Conservation (phyloP, 441 rosid genomes). For the Gossypium schwendimanii region DNA sequence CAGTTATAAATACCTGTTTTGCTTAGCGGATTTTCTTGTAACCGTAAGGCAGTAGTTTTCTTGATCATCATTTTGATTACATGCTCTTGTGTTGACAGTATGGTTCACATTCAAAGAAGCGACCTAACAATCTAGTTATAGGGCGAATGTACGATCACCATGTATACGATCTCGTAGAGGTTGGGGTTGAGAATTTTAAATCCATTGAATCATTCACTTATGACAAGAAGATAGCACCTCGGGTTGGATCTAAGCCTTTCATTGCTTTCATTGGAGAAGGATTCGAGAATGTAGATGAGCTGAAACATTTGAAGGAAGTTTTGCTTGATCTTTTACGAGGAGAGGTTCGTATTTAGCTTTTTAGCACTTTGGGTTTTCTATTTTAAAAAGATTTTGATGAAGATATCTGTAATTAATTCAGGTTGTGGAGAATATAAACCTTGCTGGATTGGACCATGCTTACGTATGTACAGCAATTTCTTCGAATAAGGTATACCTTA, state of each 20-base stretch:
- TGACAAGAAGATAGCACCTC: slow-evolving; percentile 79
- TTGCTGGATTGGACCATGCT: slow-evolving; percentile 74
- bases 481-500: slow-evolving; percentile 49
- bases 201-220: slow-evolving; percentile 49
- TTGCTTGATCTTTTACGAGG: slow-evolving; percentile 75
- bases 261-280: slow-evolving; percentile 74
- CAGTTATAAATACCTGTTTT: neutral
- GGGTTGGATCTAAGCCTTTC: slow-evolving; percentile 73
- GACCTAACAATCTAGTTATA: slow-evolving; percentile 78
- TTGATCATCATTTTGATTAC: neutral
- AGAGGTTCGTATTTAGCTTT: slow-evolving; percentile 43
- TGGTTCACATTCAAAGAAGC: slow-evolving; percentile 86
- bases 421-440: slow-evolving; percentile 82
- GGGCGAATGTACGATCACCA: slow-evolving; percentile 81
- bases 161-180: slow-evolving; percentile 82
- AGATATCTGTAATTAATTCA: slow-evolving; percentile 23
- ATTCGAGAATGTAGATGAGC: slow-evolving; percentile 67
- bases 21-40: neutral
- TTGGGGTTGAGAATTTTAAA: slow-evolving; percentile 80
- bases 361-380: neutral
- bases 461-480: slow-evolving; percentile 78
- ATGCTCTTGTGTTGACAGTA: slow-evolving; percentile 37
- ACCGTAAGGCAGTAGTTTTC: neutral
- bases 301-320: slow-evolving; percentile 83
- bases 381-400: slow-evolving; percentile 1